Evolutionary conservation across 108 stramenopile genomes (phyloP).

Genomic region (Parietichytrium sp.): DNA sequence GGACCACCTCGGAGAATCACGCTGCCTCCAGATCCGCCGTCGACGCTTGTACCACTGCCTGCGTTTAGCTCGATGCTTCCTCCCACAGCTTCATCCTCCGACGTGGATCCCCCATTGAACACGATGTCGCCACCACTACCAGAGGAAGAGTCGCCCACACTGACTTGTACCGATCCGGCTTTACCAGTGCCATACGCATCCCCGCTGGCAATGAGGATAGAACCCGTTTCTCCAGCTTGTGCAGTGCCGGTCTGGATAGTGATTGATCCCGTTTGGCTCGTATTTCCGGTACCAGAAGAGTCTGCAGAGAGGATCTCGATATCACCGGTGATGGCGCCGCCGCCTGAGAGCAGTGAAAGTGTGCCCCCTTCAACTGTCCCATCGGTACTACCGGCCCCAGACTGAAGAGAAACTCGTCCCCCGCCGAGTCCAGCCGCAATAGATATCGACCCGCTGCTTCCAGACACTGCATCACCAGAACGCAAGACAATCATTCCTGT

Average conservation of each 20-base stretch:
- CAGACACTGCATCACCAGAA: background rate
- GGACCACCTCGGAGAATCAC: conserved; percentile 49
- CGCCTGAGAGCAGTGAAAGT: conserved; percentile 2
- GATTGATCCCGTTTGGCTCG: background rate
- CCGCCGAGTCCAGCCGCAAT: conserved; percentile 50
- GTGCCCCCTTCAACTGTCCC: background rate
- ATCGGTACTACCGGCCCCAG: conserved; percentile 25
- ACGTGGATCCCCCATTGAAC: conserved; percentile 37
- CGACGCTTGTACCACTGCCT: conserved; percentile 45
- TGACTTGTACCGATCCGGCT: conserved; percentile 42
- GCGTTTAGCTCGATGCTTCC: background rate
- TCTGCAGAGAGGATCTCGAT: background rate
- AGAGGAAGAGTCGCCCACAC: conserved; percentile 48
- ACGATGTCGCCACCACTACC: conserved; percentile 48
- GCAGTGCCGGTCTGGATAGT: background rate
- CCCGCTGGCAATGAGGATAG: background rate
- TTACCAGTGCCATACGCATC: conserved; percentile 2
- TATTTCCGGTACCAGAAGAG: background rate
- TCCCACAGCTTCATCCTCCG: background rate
- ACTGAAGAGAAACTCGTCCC: conserved; percentile 41
- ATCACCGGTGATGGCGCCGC: background rate
- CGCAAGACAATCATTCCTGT: background rate
- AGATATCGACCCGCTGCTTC: conserved; percentile 34
- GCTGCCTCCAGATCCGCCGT: conserved; percentile 69
- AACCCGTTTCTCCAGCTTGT: background rate